Base-by-base conservation (phyloP, 371 early-diverging fungal species). In the Mortierella sp. region DNA sequence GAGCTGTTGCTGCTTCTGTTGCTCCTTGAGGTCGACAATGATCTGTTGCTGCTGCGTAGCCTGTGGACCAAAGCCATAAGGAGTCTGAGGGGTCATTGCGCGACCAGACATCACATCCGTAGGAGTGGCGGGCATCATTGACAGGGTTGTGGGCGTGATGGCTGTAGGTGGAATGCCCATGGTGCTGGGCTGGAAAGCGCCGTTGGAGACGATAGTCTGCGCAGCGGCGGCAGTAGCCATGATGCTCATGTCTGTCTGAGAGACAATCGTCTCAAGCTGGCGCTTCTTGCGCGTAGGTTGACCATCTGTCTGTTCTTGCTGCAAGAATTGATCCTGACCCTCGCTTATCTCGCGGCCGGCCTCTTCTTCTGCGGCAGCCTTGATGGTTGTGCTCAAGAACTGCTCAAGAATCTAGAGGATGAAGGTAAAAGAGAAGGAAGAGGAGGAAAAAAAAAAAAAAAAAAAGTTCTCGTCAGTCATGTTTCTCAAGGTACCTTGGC, bases 1-100 rank as follows among this genome's bases (percentile, higher is more conserved):
- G 67, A 79, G 79, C 15, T 79, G 79, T 9, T 53, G 53, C 56
- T 61, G 72, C 57, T 73, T 73, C 48, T 79, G 80, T 47, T 79
- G 79, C 51, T 79, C 79, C 64, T 79, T 79, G 43, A 79, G 28
- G 44, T 79, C 79, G 9, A 57, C 19, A 11, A 45, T 9, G 37
- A 37, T 37, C 9, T 37, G 37, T 37, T 37, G 37, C 9, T 37
- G 37, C 37, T 37, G 37, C 9, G 37, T 37, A 37, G 37, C 37
- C 37, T 37, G 37, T 37, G 37, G 37, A 37, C 5, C 37, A 37
- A 37, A 37, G 37, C 37, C 37, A 37, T 37, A 37, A 37, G 3
- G 37, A 37, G 37, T 9, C 37, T 37, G 37, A 37, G 37, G 37
- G 37, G 3, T 37, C 37, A 9, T 37, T n/a, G n/a, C n/a, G n/a